phyloP scores from a whole-genome alignment of 345 rosid species.

The Erodium maritimum region DNA sequence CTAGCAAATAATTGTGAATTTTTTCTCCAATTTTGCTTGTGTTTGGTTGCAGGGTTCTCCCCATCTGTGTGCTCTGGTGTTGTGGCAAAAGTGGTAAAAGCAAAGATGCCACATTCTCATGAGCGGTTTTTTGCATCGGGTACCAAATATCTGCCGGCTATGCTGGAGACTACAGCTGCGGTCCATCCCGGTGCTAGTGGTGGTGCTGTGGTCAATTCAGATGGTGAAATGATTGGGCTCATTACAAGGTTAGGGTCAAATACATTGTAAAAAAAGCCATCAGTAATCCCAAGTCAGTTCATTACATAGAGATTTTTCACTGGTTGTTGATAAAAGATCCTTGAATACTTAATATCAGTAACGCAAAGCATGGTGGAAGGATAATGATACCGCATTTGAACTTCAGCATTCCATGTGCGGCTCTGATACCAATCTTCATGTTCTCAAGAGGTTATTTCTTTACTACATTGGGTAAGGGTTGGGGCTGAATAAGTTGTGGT shows the following conservation, averaged over 20 bases:
- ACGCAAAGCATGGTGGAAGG: conserved; percentile 85
- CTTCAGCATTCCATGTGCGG: conserved; percentile 87
- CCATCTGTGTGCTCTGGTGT: conserved; percentile 84
- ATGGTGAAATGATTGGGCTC: conserved; percentile 80
- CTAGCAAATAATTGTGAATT: neutral
- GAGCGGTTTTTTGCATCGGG: conserved; percentile 19
- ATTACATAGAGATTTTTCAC: neutral
- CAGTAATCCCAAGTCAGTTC: neutral
- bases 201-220: conserved; percentile 71
- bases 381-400: conserved; percentile 79
- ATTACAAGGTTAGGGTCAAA: conserved; percentile 56
- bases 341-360: conserved; percentile 34
- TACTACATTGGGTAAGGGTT: no score
- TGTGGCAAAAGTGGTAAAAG: conserved; percentile 67
- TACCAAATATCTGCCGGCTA: conserved; percentile 39
- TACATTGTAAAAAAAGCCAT: neutral
- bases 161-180: conserved; percentile 96
- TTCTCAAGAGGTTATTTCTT: conserved; percentile 54
- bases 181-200: conserved; percentile 97
- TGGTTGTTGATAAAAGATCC: neutral
- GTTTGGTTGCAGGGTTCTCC: conserved; percentile 32
- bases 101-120: conserved; percentile 22
- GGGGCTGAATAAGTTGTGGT: no score
- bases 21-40: conserved; percentile 5
- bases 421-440: conserved; percentile 59